Evolutionary conservation across 2,329 filamentous ascomycete genomes (phyloP), one percentile per base, ranked within the genome.

Genomic region (Trichoderma sp.): DNA sequence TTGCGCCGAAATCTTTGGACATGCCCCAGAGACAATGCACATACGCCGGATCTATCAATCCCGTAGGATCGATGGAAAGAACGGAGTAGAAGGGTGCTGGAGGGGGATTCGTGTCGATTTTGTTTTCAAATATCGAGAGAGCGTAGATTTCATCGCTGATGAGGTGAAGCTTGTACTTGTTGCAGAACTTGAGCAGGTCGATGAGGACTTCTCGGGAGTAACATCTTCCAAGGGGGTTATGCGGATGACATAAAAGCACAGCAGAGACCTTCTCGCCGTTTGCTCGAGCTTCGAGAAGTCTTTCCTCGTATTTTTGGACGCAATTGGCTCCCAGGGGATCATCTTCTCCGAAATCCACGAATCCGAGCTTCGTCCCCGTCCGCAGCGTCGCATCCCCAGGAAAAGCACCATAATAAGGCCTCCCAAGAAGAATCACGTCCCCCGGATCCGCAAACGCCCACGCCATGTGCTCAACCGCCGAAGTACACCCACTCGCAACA

Each of bases 1-100:
- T 90, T 24, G 88, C 87, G 29, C 88, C 88, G 80, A 91, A 91
- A 80, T 90, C 89, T 78, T 88, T 87, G 68, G 82, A 84, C 78
- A 85, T 83, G 29, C 85, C 84, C 81, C 87, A 85, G 27, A 89
- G 80, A 1, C 89, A 86, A 79, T 92, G 90, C 0, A 91, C 83
- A 2, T 86, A 83, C 8, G 80, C 77, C 1, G 86, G 83, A 75
- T 91, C 86, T 38, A 91, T 88, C 38, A 88, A 78, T 0, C 81
- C 85, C 0, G 78, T 75, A 0, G 83, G 79, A 27, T 87, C 83
- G 21, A 90, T 85, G 0, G 87, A 83, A 2, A 89, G 81, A 0
- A 82, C 81, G 0, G 88, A 90, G 11, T 84, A 83, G 75, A 91
- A 90, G 0, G 82, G 79, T 0, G 82, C 77, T 0, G 79, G 75